A percentile compares a stretch with the other conserved stretches of the same genome.
Evolutionary conservation across 306 rosid genomes (phyloP).

Genomic region (Medicago ruthenica): DNA sequence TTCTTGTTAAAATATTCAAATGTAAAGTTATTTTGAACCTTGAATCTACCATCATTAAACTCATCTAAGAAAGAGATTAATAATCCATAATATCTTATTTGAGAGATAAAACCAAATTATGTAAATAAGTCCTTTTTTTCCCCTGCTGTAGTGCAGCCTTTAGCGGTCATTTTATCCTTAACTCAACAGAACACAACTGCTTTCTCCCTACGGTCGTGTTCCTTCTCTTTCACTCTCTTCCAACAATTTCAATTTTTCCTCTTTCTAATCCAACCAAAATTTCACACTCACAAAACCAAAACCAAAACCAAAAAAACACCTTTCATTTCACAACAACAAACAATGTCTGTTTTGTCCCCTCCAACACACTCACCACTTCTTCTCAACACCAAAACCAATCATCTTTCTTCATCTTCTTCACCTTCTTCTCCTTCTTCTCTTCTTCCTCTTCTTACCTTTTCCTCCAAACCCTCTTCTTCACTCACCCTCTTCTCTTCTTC

Average conservation of each 20-base stretch:
- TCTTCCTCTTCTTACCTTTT: conserved; percentile 45
- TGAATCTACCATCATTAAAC: too few species aligned
- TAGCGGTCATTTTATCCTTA: conserved; percentile 8
- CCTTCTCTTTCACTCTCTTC: not conserved
- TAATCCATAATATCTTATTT: too few species aligned
- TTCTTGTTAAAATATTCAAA: too few species aligned
- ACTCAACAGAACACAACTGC: conserved; percentile 28
- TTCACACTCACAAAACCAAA: not conserved
- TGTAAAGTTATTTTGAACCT: too few species aligned
- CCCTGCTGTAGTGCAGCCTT: not conserved
- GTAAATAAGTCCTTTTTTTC: too few species aligned
- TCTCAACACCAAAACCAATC: conserved; percentile 43
- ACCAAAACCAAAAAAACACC: too few species aligned
- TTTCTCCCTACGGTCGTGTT: not conserved
- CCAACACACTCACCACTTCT: conserved; percentile 50
- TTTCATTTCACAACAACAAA: not conserved
- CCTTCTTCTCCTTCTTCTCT: conserved; percentile 40
- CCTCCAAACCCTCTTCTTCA: conserved; percentile 43
- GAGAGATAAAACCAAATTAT: too few species aligned
- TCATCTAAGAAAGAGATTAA: too few species aligned
- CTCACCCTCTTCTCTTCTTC: conserved; percentile 46
- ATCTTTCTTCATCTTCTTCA: conserved; percentile 28
- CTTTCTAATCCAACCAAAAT: not conserved
- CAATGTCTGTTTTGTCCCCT: conserved; percentile 46
- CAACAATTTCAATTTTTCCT: not conserved